Evolutionary conservation across 257 asterid genomes (phyloP), one percentile per base, ranked within the genome.

Genomic region (Gynochthodes officinalis): DNA sequence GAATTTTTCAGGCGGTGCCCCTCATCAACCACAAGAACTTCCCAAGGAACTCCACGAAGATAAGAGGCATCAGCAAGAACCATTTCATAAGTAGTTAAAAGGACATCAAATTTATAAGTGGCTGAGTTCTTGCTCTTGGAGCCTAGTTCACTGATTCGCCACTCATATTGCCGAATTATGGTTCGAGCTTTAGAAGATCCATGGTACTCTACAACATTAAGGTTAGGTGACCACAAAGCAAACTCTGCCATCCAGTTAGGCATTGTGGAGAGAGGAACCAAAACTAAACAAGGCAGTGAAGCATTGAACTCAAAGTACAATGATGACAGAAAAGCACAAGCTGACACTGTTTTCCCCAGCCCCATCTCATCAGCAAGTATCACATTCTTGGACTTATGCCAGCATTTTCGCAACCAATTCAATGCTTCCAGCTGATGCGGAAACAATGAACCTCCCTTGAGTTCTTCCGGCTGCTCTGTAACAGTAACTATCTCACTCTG

Each of bases 291-390:
- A 78, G 99, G 98, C 64, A 92, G 89, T 27, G 81, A 82, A 55
- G 85, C 93, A 73, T 85, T 87, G 81, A 95, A 95, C 85, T 95
- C 99, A 6, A 81, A 83, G 76, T 92, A 89, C 60, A 95, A 72
- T 16, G 99, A 85, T 19, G 96, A 92, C 75, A 95, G 58, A 80
- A 95, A 95, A 75, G 99, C 98, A 89, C 89, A 81, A 58, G 99
- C 99, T 25, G 99, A 95, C 55, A 95, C 88, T 2, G 99, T 95
- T 79, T 95, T 95, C 60, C 99, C 99, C 62, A 95, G 94, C 74
- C 99, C 99, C 99, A 95, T 95, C 84, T 95, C 99, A 77, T 95
- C 99, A 69, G 99, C 99, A 77, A 95, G 96, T 77, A 95, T 95
- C 74, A 95, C 99, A 64, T 92, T 92, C 84, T 93, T 89, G 67